These are phyloP conservation scores for Zygnema circumcarinatum DNA, from an alignment of 139 green algal genomes.

Conservation along the genomic window DNA sequence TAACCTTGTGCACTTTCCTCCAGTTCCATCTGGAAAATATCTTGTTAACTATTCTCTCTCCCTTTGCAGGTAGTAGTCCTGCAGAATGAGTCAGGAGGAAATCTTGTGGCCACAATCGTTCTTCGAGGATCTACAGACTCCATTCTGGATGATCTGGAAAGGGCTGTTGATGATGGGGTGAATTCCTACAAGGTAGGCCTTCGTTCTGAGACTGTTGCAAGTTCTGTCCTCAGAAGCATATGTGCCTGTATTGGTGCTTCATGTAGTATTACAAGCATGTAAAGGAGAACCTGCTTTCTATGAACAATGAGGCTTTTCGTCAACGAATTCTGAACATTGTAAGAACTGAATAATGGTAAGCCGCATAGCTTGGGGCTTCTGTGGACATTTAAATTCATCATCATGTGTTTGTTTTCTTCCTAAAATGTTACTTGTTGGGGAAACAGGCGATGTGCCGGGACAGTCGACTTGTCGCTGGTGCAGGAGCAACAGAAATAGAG, in stretches of 20 bases:
- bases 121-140: slow-evolving; percentile 90
- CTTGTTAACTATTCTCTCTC: too few species aligned
- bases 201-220: neutral
- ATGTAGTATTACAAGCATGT: too few species aligned
- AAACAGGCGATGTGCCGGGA: slow-evolving; percentile 77
- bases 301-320: too few species aligned
- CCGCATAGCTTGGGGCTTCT: too few species aligned
- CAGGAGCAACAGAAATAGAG: slow-evolving; percentile 90
- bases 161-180: slow-evolving; percentile 94
- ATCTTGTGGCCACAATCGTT: slow-evolving; percentile 84
- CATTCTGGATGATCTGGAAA: slow-evolving; percentile 92
- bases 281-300: too few species aligned
- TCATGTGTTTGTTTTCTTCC: slow-evolving; percentile 5
- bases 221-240: neutral
- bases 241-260: too few species aligned
- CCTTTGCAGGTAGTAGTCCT: slow-evolving; percentile 44
- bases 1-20: too few species aligned
- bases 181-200: slow-evolving; percentile 88
- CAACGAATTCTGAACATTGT: too few species aligned
- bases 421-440: neutral
- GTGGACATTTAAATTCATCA: too few species aligned
- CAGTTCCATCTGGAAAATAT: too few species aligned
- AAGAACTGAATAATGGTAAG: too few species aligned
- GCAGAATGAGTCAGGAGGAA: slow-evolving; percentile 56
- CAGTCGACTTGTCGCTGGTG: slow-evolving; percentile 78